Percentiles rank a stretch among this genome's conserved stretches.
Evolutionary conservation across 2,329 filamentous ascomycete genomes (phyloP).

Genomic region (Plenodomus biglobosus): DNA sequence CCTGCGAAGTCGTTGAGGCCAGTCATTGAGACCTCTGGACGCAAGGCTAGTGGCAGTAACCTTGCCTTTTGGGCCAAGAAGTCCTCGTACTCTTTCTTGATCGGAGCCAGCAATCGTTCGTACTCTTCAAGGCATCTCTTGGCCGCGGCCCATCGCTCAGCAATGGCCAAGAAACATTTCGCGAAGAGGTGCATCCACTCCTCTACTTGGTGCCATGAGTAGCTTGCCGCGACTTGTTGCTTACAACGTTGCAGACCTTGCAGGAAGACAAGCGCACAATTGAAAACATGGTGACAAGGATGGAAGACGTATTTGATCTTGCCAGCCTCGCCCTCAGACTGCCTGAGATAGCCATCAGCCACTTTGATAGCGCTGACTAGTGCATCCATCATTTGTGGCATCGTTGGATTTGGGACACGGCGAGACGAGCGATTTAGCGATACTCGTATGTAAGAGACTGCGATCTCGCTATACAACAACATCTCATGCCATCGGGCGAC

Average conservation of each 20-base stretch:
- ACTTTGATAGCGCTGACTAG: conserved; percentile 34
- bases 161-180: conserved; percentile 37
- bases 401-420: conserved; percentile 29
- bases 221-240: conserved; percentile 32
- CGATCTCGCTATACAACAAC: conserved; percentile 39
- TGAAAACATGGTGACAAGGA: conserved; percentile 41
- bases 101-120: conserved; percentile 31
- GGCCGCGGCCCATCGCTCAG: conserved; percentile 41
- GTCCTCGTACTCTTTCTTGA: conserved; percentile 39
- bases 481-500: conserved; percentile 39
- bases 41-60: conserved; percentile 10
- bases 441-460: conserved; percentile 34
- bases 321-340: conserved; percentile 37
- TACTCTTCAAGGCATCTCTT: conserved; percentile 40
- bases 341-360: conserved; percentile 38
- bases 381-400: conserved; percentile 30
- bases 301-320: conserved; percentile 45
- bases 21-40: conserved; percentile 5
- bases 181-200: conserved; percentile 36
- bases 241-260: conserved; percentile 36
- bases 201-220: conserved; percentile 30
- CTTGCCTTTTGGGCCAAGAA: conserved; percentile 35
- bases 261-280: conserved; percentile 37
- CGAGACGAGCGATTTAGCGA: conserved; percentile 35
- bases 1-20: conserved; percentile 17